Evolutionary conservation across 495 filamentous ascomycete species (phyloP), one percentile per base, ranked within the genome.

Genomic region (Hypoxylon subgilvum): DNA sequence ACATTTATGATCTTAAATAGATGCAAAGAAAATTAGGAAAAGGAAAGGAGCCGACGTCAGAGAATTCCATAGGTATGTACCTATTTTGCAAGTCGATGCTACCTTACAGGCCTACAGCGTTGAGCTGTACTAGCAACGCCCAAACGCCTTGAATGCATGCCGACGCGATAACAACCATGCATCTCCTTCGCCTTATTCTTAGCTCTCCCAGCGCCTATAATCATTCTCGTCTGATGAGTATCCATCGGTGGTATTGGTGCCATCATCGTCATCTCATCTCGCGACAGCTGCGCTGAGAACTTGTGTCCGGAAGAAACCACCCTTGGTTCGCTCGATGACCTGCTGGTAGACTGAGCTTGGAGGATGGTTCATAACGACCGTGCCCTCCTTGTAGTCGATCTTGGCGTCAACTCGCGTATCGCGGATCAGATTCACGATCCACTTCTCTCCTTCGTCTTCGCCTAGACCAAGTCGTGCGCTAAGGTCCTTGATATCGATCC

Each of bases 301-400:
- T 72, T 91, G 87, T 51, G 87, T 90, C 68, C 91, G 79, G 81
- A 96, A 94, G 81, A 95, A 94, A 44, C 89, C 91, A 63, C 92
- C 92, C 83, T 94, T 94, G 28, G 92, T 97, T 75, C 87, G 82
- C 81, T 97, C 92, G 68, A 97, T 97, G 61, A 97, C 94, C 74
- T 98, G 94, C 79, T 98, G 94, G 78, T 97, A 97, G 47, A 98
- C 93, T 21, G 89, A 95, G 77, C 92, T 91, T 14, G 94, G 92
- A 36, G 94, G 94, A 78, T 98, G 94, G 79, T 98, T 98, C 94
- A 98, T 98, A 54, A 98, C 86, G 21, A 98, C 94, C 32, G 94
- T 98, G 63, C 94, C 94, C 76, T 92, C 91, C 79, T 97, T 89
- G 77, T 96, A 97, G 74, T 98, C 94, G 62, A 98, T 95, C 84